These are phyloP conservation scores for Wallacemonas rigidus DNA, from an alignment of 208 protist species.

Conservation along the genomic window DNA sequence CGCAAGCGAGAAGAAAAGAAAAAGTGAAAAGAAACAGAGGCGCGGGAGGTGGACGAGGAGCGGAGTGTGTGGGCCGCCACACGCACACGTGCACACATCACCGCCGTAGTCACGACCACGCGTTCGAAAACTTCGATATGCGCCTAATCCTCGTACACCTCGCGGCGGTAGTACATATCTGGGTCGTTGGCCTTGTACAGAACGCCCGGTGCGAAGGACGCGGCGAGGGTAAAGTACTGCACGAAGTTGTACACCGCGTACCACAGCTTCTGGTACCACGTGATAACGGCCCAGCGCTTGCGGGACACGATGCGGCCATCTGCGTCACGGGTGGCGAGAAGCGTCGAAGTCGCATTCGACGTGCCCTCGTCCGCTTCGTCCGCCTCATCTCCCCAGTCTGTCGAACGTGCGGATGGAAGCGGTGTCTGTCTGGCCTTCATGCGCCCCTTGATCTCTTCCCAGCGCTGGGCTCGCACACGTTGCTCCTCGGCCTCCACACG, in stretches of 20 bases:
- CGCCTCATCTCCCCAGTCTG: background rate
- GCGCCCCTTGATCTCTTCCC: constrained; percentile 38
- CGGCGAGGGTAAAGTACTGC: constrained; percentile 11
- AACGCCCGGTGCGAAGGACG: constrained; percentile 11
- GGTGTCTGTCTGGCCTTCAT: constrained; percentile 24
- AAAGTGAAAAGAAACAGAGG: no score
- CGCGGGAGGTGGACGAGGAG: no score
- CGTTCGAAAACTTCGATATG: background rate
- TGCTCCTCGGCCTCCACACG: constrained; percentile 25
- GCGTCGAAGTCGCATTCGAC: background rate
- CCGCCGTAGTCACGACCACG: no score
- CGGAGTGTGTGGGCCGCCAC: no score
- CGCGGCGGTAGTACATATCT: constrained; percentile 15
- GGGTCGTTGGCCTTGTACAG: constrained; percentile 16
- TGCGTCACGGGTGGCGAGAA: background rate
- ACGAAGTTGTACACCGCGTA: constrained; percentile 15
- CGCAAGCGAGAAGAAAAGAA: no score
- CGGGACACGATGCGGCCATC: background rate
- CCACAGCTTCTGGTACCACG: constrained; percentile 16
- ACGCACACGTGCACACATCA: no score
- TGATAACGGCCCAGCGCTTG: constrained; percentile 8
- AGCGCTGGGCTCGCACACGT: constrained; percentile 27
- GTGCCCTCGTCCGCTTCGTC: background rate
- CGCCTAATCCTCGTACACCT: constrained; percentile 11
- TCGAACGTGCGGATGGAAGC: constrained; percentile 6